These are phyloP conservation scores for Nicotiana rustica DNA, from an alignment of 305 asterid genomes.

Conservation along the genomic window DNA sequence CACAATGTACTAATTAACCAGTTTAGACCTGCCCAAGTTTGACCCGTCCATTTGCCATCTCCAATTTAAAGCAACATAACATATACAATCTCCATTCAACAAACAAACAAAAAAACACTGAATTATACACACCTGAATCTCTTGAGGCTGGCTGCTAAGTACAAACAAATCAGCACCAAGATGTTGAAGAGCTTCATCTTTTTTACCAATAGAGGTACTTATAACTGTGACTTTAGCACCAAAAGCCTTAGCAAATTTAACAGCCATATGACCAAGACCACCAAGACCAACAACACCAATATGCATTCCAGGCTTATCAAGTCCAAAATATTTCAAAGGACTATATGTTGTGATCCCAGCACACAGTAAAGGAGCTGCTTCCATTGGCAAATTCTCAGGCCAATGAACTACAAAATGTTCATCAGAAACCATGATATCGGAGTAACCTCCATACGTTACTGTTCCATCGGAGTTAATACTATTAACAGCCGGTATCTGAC, in stretches of 20 bases:
- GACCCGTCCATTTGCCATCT: background rate
- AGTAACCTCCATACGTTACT: constrained; percentile 60
- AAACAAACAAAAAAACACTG: no score
- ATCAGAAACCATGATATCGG: constrained; percentile 58
- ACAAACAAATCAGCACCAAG: constrained; percentile 70
- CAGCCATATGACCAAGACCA: constrained; percentile 68
- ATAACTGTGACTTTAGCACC: constrained; percentile 63
- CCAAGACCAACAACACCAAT: constrained; percentile 75
- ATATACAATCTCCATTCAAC: background rate
- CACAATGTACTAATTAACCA: no score
- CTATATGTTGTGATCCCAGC: constrained; percentile 73
- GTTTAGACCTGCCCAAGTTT: no score
- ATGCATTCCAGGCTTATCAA: constrained; percentile 61
- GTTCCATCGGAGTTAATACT: constrained; percentile 51
- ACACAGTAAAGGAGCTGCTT: constrained; percentile 68
- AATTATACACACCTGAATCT: constrained; percentile 56
- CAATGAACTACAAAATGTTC: constrained; percentile 60
- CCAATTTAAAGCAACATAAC: background rate
- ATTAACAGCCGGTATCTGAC: constrained; percentile 38
- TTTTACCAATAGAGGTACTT: constrained; percentile 56
- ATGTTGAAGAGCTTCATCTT: constrained; percentile 55
- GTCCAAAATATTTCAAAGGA: constrained; percentile 61
- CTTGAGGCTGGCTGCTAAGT: constrained; percentile 52
- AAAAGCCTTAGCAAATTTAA: constrained; percentile 72
- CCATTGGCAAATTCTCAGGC: constrained; percentile 65